Evolutionary conservation across 495 filamentous ascomycete species (phyloP), one percentile per base, ranked within the genome.

Genomic region (Penicillium verhagenii): DNA sequence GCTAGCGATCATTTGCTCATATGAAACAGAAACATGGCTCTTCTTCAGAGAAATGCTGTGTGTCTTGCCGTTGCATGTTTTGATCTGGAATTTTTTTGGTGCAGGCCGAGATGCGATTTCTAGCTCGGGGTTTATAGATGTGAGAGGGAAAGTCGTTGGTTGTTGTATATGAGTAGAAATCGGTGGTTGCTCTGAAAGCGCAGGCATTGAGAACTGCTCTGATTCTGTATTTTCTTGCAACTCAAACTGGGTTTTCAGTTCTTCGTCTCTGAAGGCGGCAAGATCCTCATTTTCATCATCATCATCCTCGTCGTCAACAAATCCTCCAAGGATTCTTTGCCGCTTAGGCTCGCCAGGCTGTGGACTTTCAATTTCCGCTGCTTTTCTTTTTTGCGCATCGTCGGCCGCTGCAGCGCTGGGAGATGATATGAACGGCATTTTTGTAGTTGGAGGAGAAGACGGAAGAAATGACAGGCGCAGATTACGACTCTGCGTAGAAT

Each of bases 1-100:
- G 23, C 81, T 76, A 21, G 89, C 88, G 23, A 90, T 79, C 47
- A 92, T 78, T 35, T 74, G 76, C 62, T 90, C 81, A 62, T 87
- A 95, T 0, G 87, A 80, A 24, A 84, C 66, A 4, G 72, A 59
- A 3, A 63, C 66, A 9, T 71, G 61, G 11, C 76, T 56, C 47
- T 75, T 78, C 40, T 81, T 85, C 53, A 77, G 63, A 7, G 72
- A 68, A 28, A 91, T 78, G 28, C 77, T 71, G 26, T 86, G 71
- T 1, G 75, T 74, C 47, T 78, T 84, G 49, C 90, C 90, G 2
- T 82, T 80, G 61, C 86, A 91, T 21, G 82, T 89, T 47, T 79
- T 82, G 19, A 89, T 75, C 28, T 80, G 72, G 61, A 74, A 69
- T 11, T 63, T 61, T 11, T 68, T 57, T 5, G 65, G 49, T 13